A percentile compares a stretch with the other conserved stretches of the same genome.
Conservation (phyloP, 1,284 basidiomycete species). For the Sutorius eximius region DNA sequence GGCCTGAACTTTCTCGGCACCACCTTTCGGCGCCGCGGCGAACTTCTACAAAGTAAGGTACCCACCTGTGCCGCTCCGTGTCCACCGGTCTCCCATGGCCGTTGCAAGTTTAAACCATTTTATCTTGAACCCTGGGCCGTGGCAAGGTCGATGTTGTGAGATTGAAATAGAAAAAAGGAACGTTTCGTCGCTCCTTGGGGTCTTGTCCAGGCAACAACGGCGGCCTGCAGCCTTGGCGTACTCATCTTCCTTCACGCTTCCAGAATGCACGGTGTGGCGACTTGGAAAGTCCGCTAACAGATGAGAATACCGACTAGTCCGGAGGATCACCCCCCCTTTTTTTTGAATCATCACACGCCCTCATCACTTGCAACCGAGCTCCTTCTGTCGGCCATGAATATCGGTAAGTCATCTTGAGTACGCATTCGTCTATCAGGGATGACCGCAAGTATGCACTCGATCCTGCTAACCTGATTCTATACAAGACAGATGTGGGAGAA, state of each 20-base stretch:
- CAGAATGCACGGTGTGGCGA: not conserved
- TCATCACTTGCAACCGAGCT: not conserved
- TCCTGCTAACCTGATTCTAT: not conserved
- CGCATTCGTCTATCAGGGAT: not conserved
- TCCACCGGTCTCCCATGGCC: not conserved
- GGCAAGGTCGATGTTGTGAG: not conserved
- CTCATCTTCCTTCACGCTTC: not conserved
- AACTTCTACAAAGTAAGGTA: not conserved
- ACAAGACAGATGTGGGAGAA: not conserved
- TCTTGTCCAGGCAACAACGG: not conserved
- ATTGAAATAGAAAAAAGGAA: not conserved
- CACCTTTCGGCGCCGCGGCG: not conserved
- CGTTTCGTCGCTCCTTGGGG: not conserved
- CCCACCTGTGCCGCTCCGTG: not conserved
- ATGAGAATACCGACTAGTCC: slow-evolving; percentile 4
- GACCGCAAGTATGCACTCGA: not conserved
- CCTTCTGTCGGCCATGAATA: not conserved
- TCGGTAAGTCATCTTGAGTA: not conserved
- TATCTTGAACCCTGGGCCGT: not conserved
- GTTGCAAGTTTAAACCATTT: not conserved
- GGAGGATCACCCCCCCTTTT: not conserved
- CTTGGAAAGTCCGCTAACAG: not conserved
- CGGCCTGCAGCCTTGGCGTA: too few relatives aligned
- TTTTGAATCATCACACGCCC: not conserved
- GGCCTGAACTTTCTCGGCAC: not conserved